Conservation (phyloP, 768 basidiomycete species). For the Scleroderma citrinum region DNA sequence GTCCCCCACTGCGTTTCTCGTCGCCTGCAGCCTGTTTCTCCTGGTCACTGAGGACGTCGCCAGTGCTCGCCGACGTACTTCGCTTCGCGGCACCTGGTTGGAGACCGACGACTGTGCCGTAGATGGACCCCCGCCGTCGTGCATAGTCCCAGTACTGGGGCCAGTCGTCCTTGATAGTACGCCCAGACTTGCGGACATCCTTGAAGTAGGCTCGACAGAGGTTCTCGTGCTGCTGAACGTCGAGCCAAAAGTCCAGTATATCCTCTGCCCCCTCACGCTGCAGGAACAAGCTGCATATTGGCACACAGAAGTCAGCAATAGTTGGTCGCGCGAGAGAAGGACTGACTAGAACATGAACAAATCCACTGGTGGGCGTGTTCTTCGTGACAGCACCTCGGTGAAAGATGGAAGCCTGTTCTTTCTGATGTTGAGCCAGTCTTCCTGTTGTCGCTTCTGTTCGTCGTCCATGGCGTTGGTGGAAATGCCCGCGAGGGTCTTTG, state of each 20-base stretch:
- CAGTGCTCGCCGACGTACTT: constrained; percentile 79
- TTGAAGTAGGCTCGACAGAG: constrained; percentile 99
- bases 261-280: constrained; percentile 96
- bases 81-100: constrained; percentile 60
- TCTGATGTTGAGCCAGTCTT: constrained; percentile 70
- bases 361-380: constrained; percentile 93
- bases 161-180: constrained; percentile 94
- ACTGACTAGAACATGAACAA: constrained; percentile 99
- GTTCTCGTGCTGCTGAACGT: constrained; percentile 99
- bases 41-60: constrained; percentile 60
- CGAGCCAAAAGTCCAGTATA: constrained; percentile 96
- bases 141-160: constrained; percentile 98
- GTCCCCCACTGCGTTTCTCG: constrained; percentile 42
- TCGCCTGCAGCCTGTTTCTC: constrained; percentile 55
- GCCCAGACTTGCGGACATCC: constrained; percentile 92
- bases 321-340: background rate
- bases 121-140: constrained; percentile 85
- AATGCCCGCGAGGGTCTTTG: constrained; percentile 2
- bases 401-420: constrained; percentile 80
- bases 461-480: constrained; percentile 39
- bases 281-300: constrained; percentile 68
- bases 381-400: constrained; percentile 83
- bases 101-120: constrained; percentile 82
- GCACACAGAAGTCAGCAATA: background rate
- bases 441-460: constrained; percentile 48